Base-by-base conservation (phyloP, 768 basidiomycete genomes). In the Tulasnella sp. region DNA sequence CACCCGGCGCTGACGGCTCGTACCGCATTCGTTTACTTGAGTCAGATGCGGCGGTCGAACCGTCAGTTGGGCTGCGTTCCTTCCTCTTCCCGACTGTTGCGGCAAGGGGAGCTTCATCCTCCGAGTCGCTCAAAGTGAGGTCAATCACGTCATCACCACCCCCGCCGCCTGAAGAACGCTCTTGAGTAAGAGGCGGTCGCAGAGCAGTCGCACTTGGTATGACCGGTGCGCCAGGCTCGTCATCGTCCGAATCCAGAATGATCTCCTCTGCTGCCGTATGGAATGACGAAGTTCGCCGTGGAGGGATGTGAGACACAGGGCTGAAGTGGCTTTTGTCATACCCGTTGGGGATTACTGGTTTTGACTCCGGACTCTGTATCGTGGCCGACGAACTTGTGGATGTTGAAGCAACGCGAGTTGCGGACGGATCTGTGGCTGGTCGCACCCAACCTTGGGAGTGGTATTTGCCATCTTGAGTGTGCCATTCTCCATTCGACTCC, bases 401-500 rank as follows among this genome's bases (percentile, higher is more conserved):
- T 64, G 74, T n/a, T 24, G 75, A 73, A 60, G 48, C 44, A 60
- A n/a, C 44, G 34, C 22, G 76, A 44, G 77, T 60, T 22, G 69
- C 76, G 16, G 76, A 42, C 14, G 76, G 54, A 28, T 58, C 72
- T 54, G 48, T 48, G 18, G 31, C 41, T n/a, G 76, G 73, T 14
- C 64, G 48, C 41, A 89, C 90, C 96, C 96, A 98, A 42, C 85
- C 87, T 1, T 87, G 83, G 28, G 95, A 96, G 1, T 91, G 96
- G 83, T 90, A 93, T 86, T 93, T 95, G 87, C 93, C 90, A 86
- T 99, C 96, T 24, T 90, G 87, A 0, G 96, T 96, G 85, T 98
- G 97, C 98, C 98, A 99, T 85, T 97, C 93, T 1, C 96, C 97
- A 84, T 97, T 93, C 7, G 95, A 91, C 85, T 99, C 97, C 22